Evolutionary conservation across 495 filamentous ascomycete species (phyloP).

Genomic region (Schizothecium vesticola): DNA sequence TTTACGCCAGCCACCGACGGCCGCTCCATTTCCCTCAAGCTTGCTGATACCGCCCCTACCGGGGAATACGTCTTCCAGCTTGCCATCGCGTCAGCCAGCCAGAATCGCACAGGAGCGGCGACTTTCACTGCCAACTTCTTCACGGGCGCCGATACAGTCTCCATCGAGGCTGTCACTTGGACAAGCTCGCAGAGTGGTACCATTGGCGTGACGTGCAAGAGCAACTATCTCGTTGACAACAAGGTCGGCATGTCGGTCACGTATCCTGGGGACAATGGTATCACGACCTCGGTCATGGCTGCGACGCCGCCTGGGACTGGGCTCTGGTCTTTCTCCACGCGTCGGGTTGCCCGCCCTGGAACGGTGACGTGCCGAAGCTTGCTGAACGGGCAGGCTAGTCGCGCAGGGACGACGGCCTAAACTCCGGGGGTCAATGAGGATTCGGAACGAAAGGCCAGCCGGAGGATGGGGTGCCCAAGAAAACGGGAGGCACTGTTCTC

Average conservation of each 20-base stretch:
- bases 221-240: conserved; percentile 15
- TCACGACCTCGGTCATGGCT: conserved; percentile 13
- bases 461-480: no score
- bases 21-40: conserved; percentile 8
- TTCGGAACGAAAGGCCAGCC: no score
- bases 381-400: conserved; percentile 4
- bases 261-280: conserved; percentile 15
- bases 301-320: conserved; percentile 19
- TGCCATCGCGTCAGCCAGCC: conserved; percentile 7
- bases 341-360: conserved; percentile 13
- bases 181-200: conserved; percentile 17
- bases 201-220: conserved; percentile 14
- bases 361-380: conserved; percentile 10
- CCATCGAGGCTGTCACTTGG: conserved; percentile 13
- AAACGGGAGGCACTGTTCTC: no score
- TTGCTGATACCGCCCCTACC: conserved; percentile 7
- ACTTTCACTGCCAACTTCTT: conserved; percentile 15
- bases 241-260: conserved; percentile 20
- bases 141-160: conserved; percentile 14
- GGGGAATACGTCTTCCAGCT: conserved; percentile 18
- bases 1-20: conserved; percentile 12
- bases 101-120: conserved; percentile 12
- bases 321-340: conserved; percentile 14
- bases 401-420: conserved; percentile 7
- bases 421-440: no score